phyloP scores from a whole-genome alignment of 495 filamentous ascomycete species.

The Daldinia grandis region DNA sequence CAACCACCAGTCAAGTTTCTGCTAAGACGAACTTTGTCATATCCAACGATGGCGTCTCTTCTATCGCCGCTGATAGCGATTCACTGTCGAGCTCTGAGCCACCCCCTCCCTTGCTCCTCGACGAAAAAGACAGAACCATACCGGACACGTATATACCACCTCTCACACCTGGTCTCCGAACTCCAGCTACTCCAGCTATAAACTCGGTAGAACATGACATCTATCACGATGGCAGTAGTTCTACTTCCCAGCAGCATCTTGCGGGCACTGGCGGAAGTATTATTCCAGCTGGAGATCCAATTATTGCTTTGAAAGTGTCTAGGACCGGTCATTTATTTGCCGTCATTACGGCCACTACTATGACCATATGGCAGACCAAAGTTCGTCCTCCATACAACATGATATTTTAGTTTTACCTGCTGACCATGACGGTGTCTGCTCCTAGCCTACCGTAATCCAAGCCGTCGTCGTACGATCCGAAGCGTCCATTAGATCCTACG shows the following conservation, averaged over 20 bases:
- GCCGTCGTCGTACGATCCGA: constrained; percentile 83
- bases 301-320: constrained; percentile 79
- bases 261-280: constrained; percentile 27
- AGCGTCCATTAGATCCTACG: constrained; percentile 81
- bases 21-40: constrained; percentile 47
- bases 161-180: constrained; percentile 55
- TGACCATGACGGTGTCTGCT: constrained; percentile 31
- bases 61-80: constrained; percentile 42
- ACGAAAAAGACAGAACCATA: constrained; percentile 40
- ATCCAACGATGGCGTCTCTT: constrained; percentile 55
- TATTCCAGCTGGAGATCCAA: constrained; percentile 60
- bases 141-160: constrained; percentile 39
- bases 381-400: constrained; percentile 58
- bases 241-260: constrained; percentile 37
- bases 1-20: constrained; percentile 65
- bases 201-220: constrained; percentile 61
- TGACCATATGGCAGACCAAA: constrained; percentile 95
- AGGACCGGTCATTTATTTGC: constrained; percentile 88
- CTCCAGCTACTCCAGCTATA: constrained; percentile 61
- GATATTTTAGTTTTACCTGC: constrained; percentile 7
- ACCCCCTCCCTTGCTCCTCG: constrained; percentile 41
- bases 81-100: constrained; percentile 46
- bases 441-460: constrained; percentile 86
- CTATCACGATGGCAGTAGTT: constrained; percentile 43
- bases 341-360: constrained; percentile 80